Conservation (phyloP, 2,329 filamentous ascomycete genomes). For the Aspergillus quadrilineatus region DNA sequence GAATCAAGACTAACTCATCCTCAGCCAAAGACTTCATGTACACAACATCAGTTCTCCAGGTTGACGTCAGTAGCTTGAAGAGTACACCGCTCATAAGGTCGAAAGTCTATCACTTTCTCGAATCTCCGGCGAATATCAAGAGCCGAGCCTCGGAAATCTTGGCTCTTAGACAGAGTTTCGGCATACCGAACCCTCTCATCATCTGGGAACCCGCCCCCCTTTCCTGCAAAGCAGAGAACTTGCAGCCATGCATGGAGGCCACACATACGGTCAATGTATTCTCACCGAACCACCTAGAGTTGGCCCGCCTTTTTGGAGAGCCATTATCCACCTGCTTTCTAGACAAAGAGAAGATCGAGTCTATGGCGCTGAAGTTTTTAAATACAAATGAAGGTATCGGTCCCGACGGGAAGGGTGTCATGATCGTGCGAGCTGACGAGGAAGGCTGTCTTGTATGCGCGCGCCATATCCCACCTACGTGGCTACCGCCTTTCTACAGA, state of each 20-base stretch:
- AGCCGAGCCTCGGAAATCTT: conserved; percentile 13
- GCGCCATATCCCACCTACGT: conserved; percentile 12
- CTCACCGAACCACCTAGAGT: conserved; percentile 42
- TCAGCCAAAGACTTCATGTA: conserved; percentile 26
- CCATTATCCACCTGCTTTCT: background rate
- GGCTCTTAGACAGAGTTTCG: conserved; percentile 16
- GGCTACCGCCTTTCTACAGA: conserved; percentile 33
- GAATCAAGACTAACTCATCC: background rate
- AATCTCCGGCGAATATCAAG: conserved; percentile 17
- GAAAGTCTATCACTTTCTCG: conserved; percentile 23
- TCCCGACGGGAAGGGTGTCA: conserved; percentile 14
- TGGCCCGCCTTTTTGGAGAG: conserved; percentile 24
- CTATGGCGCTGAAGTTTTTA: conserved; percentile 13
- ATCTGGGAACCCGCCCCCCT: conserved; percentile 29
- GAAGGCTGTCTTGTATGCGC: conserved; percentile 28
- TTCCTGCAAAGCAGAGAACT: conserved; percentile 22
- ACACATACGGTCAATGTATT: conserved; percentile 32
- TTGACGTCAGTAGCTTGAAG: conserved; percentile 13
- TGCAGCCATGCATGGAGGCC: conserved; percentile 21
- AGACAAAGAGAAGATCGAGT: conserved; percentile 15
- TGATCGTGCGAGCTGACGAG: conserved; percentile 34
- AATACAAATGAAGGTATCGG: conserved; percentile 15
- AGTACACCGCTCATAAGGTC: conserved; percentile 12
- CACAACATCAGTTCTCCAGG: conserved; percentile 21
- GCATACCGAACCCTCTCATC: conserved; percentile 16